A percentile compares a stretch with the other conserved stretches of the same genome.
These are phyloP conservation scores for Cyclotella baltica DNA, from an alignment of 108 stramenopile genomes.

Conservation along the genomic window DNA sequence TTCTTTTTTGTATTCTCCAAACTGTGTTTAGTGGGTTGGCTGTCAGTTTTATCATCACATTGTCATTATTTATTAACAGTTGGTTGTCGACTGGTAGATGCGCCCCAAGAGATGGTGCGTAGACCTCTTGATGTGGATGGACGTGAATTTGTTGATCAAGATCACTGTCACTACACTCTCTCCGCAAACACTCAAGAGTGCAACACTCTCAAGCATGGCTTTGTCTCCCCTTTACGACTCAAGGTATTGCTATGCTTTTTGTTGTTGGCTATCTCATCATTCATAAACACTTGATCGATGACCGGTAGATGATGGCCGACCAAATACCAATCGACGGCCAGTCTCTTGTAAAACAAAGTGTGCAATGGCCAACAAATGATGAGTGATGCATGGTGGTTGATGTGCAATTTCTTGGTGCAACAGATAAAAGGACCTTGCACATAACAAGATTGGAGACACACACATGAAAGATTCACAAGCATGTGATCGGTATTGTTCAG, in stretches of 20 bases:
- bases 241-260: background rate
- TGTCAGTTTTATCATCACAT: background rate
- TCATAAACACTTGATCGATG: no score
- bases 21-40: background rate
- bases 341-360: no score
- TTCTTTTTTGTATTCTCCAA: background rate
- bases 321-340: no score
- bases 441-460: no score
- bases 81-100: background rate
- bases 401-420: no score
- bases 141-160: background rate
- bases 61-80: background rate
- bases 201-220: background rate
- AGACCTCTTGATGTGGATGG: background rate
- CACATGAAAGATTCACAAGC: no score
- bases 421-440: no score
- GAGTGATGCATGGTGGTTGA: no score
- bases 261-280: conserved; percentile 7
- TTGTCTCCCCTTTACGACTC: background rate
- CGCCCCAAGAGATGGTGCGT: background rate
- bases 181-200: background rate
- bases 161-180: no score
- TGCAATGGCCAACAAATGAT: no score
- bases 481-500: no score
- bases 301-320: no score